Base-by-base conservation (phyloP, 345 rosid species). In the Stellera chamaejasme region DNA sequence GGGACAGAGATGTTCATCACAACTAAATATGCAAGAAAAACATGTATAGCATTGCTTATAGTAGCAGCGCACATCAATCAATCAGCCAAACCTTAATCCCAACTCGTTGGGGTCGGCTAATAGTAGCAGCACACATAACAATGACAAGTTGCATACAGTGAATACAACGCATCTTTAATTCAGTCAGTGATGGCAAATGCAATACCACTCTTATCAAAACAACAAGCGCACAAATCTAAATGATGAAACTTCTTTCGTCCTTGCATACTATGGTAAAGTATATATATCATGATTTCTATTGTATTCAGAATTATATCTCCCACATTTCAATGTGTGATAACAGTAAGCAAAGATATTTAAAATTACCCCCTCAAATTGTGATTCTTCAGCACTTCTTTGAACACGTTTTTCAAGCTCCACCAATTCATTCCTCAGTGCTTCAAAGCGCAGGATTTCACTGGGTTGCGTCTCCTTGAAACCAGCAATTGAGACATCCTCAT, bases 391-490 rank as follows among this genome's bases (percentile, higher is more conserved):
- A 75, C 81, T 83, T 71, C 68, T 82, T 70, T 80, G 90, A 61
- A 93, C 92, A 53, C 96, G 86, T 67, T 79, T 81, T 74, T 93
- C 97, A 56, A 93, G 95, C 75, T 93, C 95, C 59, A 89, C 83
- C 28, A 93, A 82, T 71, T 93, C 99, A 61, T 75, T 89, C 74
- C 90, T 83, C 27, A 93, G 66, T 62, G 81, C 69, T 72, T 89
- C 96, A 27, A 87, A 93, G 26, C 97, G 84, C 58, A 50, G 75
- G 47, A 93, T 79, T 63, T 88, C 97, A 77, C 63, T 72, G 42
- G 83, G 78, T 63, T 79, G 84, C 3, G 84, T 71, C 57, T 69
- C 75, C 27, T 50, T 57, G 58, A 66, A 56, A 66, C 59, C 74
- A 50, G 51, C 59, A 63, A 46, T 68, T 68, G 75, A 60, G 56